Evolutionary conservation across 164 flowering plant genomes (phyloP).

Genomic region (Akebia trifoliata): DNA sequence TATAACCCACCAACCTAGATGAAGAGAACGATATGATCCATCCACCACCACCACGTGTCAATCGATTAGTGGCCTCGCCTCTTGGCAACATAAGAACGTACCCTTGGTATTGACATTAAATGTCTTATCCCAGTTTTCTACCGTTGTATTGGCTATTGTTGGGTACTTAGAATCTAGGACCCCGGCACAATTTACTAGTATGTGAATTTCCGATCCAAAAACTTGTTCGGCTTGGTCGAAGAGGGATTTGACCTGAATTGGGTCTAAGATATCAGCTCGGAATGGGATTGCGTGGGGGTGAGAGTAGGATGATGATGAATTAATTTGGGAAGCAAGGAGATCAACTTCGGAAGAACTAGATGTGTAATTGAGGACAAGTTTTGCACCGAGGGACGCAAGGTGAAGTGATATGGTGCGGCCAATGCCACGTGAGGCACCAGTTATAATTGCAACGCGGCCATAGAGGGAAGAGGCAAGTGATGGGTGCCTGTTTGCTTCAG

Average conservation of each 20-base stretch:
- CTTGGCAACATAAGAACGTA: slow-evolving; percentile 32
- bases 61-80: slow-evolving; percentile 45
- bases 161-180: slow-evolving; percentile 37
- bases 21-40: slow-evolving; percentile 32
- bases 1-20: slow-evolving; percentile 27
- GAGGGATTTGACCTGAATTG: slow-evolving; percentile 38
- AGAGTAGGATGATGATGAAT: slow-evolving; percentile 2
- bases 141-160: slow-evolving; percentile 27
- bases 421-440: slow-evolving; percentile 53
- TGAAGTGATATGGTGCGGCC: slow-evolving; percentile 49
- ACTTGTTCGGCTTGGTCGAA: slow-evolving; percentile 38
- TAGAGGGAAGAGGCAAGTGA: background rate
- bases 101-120: slow-evolving; percentile 39
- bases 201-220: slow-evolving; percentile 26
- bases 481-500: no score
- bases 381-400: slow-evolving; percentile 48
- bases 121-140: slow-evolving; percentile 31
- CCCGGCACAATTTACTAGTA: slow-evolving; percentile 42
- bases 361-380: slow-evolving; percentile 35
- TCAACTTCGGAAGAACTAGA: slow-evolving; percentile 39
- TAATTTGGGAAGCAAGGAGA: slow-evolving; percentile 28
- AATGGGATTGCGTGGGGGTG: slow-evolving; percentile 24
- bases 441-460: slow-evolving; percentile 44
- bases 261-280: slow-evolving; percentile 38
- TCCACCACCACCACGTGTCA: slow-evolving; percentile 41